Evolutionary conservation across 345 rosid genomes (phyloP).

Genomic region (Geranium rotundifolium): DNA sequence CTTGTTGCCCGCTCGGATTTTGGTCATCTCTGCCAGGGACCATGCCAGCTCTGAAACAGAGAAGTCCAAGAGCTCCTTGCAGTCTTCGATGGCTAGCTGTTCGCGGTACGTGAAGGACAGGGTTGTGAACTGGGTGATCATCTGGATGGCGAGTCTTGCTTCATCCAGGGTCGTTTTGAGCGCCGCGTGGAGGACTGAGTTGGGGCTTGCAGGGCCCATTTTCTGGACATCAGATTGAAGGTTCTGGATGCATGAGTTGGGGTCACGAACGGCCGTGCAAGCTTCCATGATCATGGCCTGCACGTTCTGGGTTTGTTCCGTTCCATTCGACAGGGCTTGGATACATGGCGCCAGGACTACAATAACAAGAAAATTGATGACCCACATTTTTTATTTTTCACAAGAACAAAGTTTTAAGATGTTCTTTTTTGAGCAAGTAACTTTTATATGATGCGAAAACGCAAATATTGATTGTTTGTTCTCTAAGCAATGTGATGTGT

Average conservation of each 20-base stretch:
- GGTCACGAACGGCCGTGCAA: slow-evolving; percentile 36
- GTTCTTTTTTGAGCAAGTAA: not conserved
- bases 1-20: slow-evolving; percentile 37
- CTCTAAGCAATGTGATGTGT: slow-evolving; percentile 33
- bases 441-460: slow-evolving; percentile 17
- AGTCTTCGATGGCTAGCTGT: slow-evolving; percentile 72
- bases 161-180: slow-evolving; percentile 47
- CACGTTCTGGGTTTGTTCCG: slow-evolving; percentile 22
- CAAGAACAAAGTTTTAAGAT: not conserved
- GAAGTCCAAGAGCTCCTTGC: slow-evolving; percentile 84
- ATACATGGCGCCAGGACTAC: slow-evolving; percentile 28
- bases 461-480: slow-evolving; percentile 33
- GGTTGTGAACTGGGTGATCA: slow-evolving; percentile 40
- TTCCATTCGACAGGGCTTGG: slow-evolving; percentile 18
- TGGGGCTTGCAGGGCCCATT: slow-evolving; percentile 19
- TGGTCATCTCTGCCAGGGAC: slow-evolving; percentile 71
- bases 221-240: slow-evolving; percentile 27
- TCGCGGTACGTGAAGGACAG: slow-evolving; percentile 63
- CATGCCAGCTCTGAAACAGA: slow-evolving; percentile 89
- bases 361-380: slow-evolving; percentile 16
- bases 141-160: slow-evolving; percentile 47
- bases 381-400: slow-evolving; percentile 31
- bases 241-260: slow-evolving; percentile 38
- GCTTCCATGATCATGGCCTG: slow-evolving; percentile 32
- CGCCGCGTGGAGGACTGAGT: slow-evolving; percentile 52